Conservation (phyloP, 2,329 filamentous ascomycete species). For the Xylaria sp. region DNA sequence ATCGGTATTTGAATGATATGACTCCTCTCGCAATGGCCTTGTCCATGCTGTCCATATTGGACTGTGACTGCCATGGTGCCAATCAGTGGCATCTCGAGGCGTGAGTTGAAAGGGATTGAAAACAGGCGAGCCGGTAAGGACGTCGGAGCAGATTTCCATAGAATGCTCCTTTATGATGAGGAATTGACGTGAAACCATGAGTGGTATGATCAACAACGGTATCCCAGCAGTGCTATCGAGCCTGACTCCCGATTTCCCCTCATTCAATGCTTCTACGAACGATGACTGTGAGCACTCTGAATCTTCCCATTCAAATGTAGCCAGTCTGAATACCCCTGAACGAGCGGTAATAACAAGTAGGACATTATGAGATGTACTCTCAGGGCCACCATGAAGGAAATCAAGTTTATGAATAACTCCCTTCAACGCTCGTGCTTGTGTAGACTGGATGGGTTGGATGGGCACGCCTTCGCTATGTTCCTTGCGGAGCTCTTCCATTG, state of each 20-base stretch:
- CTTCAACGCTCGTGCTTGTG: constrained; percentile 61
- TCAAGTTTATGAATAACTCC: constrained; percentile 88
- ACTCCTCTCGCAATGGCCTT: constrained; percentile 74
- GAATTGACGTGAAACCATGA: constrained; percentile 77
- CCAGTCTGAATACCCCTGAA: constrained; percentile 62
- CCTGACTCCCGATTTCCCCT: constrained; percentile 61
- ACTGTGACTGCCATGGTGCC: constrained; percentile 58
- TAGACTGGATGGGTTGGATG: constrained; percentile 68
- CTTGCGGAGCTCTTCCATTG: constrained; percentile 61
- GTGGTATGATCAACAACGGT: constrained; percentile 77
- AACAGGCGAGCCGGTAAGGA: constrained; percentile 62
- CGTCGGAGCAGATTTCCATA: constrained; percentile 67
- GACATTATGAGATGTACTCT: constrained; percentile 78
- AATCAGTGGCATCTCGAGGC: constrained; percentile 55
- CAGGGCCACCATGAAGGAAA: constrained; percentile 78
- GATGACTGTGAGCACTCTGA: constrained; percentile 52
- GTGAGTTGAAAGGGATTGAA: constrained; percentile 60
- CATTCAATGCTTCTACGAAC: constrained; percentile 57
- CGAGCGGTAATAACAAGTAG: constrained; percentile 73
- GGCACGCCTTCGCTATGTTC: constrained; percentile 59
- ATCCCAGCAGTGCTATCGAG: constrained; percentile 65
- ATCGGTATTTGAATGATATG: constrained; percentile 74
- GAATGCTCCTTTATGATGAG: constrained; percentile 71
- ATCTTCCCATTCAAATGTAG: constrained; percentile 71
- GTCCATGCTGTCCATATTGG: constrained; percentile 89